Evolutionary conservation across 768 basidiomycete genomes (phyloP), one percentile per base, ranked within the genome.

Genomic region (Kwoniella sp.): DNA sequence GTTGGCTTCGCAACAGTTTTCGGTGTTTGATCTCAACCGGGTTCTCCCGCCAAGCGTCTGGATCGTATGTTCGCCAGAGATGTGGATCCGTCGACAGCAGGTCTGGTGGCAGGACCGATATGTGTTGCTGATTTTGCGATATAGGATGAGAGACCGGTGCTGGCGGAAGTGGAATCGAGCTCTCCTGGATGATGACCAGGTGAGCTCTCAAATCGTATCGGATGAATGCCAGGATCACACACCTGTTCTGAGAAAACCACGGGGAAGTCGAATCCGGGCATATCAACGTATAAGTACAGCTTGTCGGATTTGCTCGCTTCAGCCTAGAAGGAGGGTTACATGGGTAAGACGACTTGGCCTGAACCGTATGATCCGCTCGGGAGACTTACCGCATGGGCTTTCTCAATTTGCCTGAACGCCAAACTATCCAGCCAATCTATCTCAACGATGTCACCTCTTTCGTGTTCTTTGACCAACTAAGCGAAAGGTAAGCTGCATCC

Each of bases 21-120:
- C 96, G 86, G 75, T 98, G 93, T 76, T 99, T 99, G 76, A 94
- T 92, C 74, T 99, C 96, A 0, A 98, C 93, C 0, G 94, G 94
- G 75, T 99, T 99, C 72, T 97, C 94, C 28, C 92, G 86, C 7
- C 85, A 86, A 55, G 91, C 86, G 67, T 99, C 96, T 2, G 95
- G 93, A 73, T 99, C 96, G 41, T 91, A 84, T 23, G 96, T 85
- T 25, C 87, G 86, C 92, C 95, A 98, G 1, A 97, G 82, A 69
- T 87, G 86, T 20, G 86, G 81, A 67, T 95, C 92, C 1, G 85
- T 81, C 0, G 86, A 76, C 61, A 80, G 65, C 22, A 77, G 66
- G 47, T 78, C 90, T 85, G 74, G 72, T 0, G 78, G 78, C 1
- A 79, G 63, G 1, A 66, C 73, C 3, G 75, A 73, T 1, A 71